phyloP scores from a whole-genome alignment of 805 yeast species.

The Zygoascus flipseniorum region DNA sequence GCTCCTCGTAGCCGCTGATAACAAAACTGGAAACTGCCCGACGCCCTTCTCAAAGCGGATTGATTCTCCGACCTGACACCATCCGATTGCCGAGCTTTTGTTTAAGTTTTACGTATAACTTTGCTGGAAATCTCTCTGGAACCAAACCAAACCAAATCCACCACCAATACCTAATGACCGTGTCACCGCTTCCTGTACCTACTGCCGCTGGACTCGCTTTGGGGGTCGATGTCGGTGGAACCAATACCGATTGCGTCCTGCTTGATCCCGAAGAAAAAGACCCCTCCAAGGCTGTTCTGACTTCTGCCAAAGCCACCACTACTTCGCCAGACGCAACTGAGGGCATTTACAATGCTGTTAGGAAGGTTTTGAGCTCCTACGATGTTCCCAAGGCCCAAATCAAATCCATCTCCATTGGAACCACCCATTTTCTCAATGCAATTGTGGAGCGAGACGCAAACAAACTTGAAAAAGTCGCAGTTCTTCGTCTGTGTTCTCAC shows the following conservation, averaged over 20 bases:
- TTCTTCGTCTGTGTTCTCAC: conserved; percentile 38
- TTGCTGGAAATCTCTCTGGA: too few species aligned
- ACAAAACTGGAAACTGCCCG: too few species aligned
- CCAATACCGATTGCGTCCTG: conserved; percentile 41
- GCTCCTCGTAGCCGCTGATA: too few species aligned
- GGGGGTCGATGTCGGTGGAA: conserved; percentile 46
- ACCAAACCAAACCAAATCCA: too few species aligned
- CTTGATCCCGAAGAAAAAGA: conserved; percentile 30
- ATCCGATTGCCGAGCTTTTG: too few species aligned
- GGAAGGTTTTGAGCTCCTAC: conserved; percentile 26
- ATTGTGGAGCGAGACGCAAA: conserved; percentile 39
- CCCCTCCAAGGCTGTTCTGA: conserved; percentile 24
- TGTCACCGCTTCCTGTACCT: not conserved
- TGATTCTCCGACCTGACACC: too few species aligned
- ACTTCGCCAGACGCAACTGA: conserved; percentile 35
- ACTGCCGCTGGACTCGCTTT: conserved; percentile 17
- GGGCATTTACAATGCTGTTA: conserved; percentile 35
- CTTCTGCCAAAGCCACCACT: conserved; percentile 38
- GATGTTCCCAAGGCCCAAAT: conserved; percentile 25
- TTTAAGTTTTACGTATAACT: too few species aligned
- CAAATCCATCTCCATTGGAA: conserved; percentile 40
- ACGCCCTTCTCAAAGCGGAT: too few species aligned
- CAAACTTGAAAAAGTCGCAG: conserved; percentile 37
- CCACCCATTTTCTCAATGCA: conserved; percentile 45
- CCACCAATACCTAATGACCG: not conserved